Conservation (phyloP, 1,284 basidiomycete genomes). For the Peniophora sp. region DNA sequence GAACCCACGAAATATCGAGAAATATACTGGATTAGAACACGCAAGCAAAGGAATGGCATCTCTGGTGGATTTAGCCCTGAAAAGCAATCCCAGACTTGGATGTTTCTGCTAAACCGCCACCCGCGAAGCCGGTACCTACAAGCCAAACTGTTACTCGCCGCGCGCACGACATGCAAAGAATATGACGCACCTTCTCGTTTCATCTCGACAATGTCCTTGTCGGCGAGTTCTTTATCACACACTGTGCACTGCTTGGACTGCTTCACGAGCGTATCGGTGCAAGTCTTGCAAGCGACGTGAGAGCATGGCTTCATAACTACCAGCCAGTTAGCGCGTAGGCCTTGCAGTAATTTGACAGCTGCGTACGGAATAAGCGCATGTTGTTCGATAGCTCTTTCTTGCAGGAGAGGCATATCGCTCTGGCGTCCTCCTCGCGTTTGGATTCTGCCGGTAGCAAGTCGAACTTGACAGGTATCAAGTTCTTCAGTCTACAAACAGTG, state of each 20-base stretch:
- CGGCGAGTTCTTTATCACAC: slow-evolving; percentile 60
- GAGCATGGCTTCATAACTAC: slow-evolving; percentile 73
- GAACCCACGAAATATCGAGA: too few relatives aligned
- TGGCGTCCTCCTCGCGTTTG: slow-evolving; percentile 32
- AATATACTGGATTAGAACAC: too few relatives aligned
- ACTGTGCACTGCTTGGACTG: slow-evolving; percentile 73
- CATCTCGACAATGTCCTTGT: slow-evolving; percentile 67
- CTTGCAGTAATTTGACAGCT: slow-evolving; percentile 11
- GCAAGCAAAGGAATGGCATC: too few relatives aligned
- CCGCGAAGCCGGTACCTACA: slow-evolving; percentile 81
- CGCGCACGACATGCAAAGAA: neutral
- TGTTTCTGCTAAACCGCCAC: slow-evolving; percentile 84
- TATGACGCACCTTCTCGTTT: slow-evolving; percentile 63
- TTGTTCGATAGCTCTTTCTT: slow-evolving; percentile 81
- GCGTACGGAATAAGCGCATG: slow-evolving; percentile 61
- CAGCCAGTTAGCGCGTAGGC: neutral
- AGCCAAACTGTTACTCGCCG: neutral
- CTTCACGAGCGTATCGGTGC: slow-evolving; percentile 73
- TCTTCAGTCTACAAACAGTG: slow-evolving; percentile 52
- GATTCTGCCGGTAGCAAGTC: slow-evolving; percentile 29
- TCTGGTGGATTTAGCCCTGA: slow-evolving; percentile 44
- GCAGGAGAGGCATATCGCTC: slow-evolving; percentile 83
- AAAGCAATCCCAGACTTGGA: slow-evolving; percentile 69
- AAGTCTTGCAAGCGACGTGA: slow-evolving; percentile 83
- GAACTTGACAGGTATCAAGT: slow-evolving; percentile 70